A percentile compares a stretch with the other conserved stretches of the same genome.
Evolutionary conservation across 108 stramenopile species (phyloP).

Genomic region (Aureococcus anophagefferens): DNA sequence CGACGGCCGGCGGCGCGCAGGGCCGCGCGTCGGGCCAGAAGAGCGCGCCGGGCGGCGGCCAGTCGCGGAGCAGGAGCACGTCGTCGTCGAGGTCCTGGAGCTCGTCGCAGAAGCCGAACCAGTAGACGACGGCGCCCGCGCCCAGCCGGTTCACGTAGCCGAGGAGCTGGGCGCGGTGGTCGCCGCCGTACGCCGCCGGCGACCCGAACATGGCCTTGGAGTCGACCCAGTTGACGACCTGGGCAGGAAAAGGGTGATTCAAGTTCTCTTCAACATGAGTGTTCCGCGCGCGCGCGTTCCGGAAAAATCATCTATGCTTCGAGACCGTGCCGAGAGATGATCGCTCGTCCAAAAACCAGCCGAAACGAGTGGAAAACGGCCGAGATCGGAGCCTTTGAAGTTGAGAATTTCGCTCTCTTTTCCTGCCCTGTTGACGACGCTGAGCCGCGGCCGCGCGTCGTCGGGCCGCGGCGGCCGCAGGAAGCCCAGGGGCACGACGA

Average conservation of each 20-base stretch:
- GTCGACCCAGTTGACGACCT: conserved; percentile 9
- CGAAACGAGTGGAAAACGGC: too few species aligned
- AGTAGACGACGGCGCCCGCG: not conserved
- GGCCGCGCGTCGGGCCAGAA: not conserved
- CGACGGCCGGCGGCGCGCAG: too few species aligned
- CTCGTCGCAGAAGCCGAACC: not conserved
- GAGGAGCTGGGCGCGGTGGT: not conserved
- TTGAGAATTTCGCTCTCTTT: too few species aligned
- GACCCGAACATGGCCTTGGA: conserved; percentile 6
- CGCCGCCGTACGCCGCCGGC: not conserved
- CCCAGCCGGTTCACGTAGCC: not conserved
- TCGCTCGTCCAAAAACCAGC: too few species aligned
- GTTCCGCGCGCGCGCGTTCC: too few species aligned
- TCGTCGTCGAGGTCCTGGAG: not conserved
- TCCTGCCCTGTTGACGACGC: too few species aligned
- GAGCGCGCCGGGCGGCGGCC: not conserved
- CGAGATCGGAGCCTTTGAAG: too few species aligned
- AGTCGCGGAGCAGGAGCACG: not conserved
- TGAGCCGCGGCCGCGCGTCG: not conserved
- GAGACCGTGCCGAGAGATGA: too few species aligned
- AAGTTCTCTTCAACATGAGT: too few species aligned
- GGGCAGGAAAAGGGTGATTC: too few species aligned
- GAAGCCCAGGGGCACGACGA: conserved; percentile 4
- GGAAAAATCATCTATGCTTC: too few species aligned
- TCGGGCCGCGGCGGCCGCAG: too few species aligned